phyloP scores from a whole-genome alignment of 257 asterid species.

The Solanum raphanifolium region DNA sequence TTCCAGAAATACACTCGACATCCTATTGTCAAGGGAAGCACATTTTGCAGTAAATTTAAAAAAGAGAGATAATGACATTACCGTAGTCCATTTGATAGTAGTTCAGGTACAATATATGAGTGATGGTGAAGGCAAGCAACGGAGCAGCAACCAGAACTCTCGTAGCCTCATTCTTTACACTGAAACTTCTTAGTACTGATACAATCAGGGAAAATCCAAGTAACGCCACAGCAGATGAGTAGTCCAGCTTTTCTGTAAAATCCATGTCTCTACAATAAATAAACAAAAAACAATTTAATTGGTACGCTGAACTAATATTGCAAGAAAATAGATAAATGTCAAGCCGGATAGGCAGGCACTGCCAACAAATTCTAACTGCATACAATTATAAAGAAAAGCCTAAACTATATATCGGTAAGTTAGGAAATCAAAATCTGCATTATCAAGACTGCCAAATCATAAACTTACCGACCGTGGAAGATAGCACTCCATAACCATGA shows the following conservation, averaged over 20 bases:
- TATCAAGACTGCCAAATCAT: background rate
- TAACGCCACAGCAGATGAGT: conserved; percentile 63
- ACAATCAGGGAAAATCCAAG: conserved; percentile 67
- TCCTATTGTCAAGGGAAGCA: background rate
- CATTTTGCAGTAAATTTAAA: background rate
- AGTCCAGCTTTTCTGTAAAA: conserved; percentile 71
- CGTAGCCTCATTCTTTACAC: conserved; percentile 54
- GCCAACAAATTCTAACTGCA: background rate
- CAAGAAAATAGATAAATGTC: background rate
- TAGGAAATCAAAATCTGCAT: background rate
- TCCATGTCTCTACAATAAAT: conserved; percentile 63
- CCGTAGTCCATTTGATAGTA: conserved; percentile 53
- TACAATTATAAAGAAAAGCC: background rate
- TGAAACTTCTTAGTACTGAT: conserved; percentile 58
- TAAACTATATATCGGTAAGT: background rate
- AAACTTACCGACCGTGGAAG: conserved; percentile 66
- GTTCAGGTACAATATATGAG: conserved; percentile 74
- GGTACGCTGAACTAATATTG: background rate
- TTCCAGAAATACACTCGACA: background rate
- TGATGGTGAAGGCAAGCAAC: conserved; percentile 49
- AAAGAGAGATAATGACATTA: conserved; percentile 12
- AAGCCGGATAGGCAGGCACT: background rate
- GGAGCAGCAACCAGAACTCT: conserved; percentile 94
- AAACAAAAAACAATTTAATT: background rate
- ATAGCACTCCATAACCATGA: conserved; percentile 85